Evolutionary conservation across 352 stramenopile species (phyloP).

Genomic region (Pythium periplocum): DNA sequence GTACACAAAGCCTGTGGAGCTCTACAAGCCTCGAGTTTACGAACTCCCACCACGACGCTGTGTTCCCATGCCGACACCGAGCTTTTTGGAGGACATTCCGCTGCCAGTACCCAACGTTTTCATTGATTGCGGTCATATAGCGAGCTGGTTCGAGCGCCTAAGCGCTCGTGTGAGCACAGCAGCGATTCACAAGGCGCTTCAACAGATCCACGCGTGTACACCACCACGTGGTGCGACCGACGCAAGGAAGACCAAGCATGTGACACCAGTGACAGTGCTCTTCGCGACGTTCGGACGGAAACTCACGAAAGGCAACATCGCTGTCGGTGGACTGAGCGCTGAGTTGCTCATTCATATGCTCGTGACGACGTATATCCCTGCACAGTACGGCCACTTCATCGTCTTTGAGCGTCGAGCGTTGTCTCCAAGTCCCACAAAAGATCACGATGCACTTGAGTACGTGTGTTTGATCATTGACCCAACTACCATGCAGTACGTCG

Average conservation of each 20-base stretch:
- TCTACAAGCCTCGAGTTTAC: conserved; percentile 85
- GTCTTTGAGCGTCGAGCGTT: conserved; percentile 76
- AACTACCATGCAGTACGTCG: conserved; percentile 44
- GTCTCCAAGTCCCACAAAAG: conserved; percentile 33
- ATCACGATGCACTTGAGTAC: conserved; percentile 36
- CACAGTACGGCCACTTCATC: conserved; percentile 91
- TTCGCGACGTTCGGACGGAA: conserved; percentile 90
- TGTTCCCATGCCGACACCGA: conserved; percentile 83
- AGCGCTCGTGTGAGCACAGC: conserved; percentile 42
- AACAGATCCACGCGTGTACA: conserved; percentile 69
- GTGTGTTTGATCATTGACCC: conserved; percentile 41
- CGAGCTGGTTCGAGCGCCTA: conserved; percentile 66
- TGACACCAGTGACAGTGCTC: conserved; percentile 73
- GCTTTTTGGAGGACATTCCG: conserved; percentile 67
- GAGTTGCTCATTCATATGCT: conserved; percentile 89
- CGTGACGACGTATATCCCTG: conserved; percentile 88
- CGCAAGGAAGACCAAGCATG: conserved; percentile 73
- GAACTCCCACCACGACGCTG: conserved; percentile 70
- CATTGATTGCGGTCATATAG: conserved; percentile 55
- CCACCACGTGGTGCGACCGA: conserved; percentile 47
- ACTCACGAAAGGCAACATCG: conserved; percentile 69
- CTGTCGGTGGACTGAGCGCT: conserved; percentile 74
- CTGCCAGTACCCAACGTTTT: conserved; percentile 63
- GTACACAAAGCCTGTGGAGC: conserved; percentile 45
- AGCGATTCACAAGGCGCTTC: conserved; percentile 43